Evolutionary conservation across 495 filamentous ascomycete species (phyloP).

Genomic region (Trichoderma parareesei): DNA sequence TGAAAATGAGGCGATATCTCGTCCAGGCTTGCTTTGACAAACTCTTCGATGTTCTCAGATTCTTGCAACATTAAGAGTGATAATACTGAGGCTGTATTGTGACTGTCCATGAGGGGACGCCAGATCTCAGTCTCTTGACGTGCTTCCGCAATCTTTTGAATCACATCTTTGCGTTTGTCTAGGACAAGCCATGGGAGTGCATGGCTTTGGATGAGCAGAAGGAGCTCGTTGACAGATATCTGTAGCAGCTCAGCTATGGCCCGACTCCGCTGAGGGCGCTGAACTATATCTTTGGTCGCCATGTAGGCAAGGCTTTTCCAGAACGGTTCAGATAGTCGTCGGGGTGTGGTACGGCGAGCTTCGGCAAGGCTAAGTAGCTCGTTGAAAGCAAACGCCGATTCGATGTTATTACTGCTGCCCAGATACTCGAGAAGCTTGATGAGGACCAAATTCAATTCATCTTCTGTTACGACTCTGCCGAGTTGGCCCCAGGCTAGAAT

Average conservation of each 20-base stretch:
- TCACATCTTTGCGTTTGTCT: slow-evolving; percentile 63
- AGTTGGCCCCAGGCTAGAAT: slow-evolving; percentile 78
- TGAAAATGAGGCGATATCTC: slow-evolving; percentile 60
- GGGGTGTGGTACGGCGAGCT: slow-evolving; percentile 47
- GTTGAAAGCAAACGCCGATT: slow-evolving; percentile 71
- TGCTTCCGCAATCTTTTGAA: slow-evolving; percentile 70
- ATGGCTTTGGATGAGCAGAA: slow-evolving; percentile 68
- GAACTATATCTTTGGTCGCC: slow-evolving; percentile 71
- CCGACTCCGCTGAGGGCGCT: slow-evolving; percentile 72
- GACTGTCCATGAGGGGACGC: slow-evolving; percentile 41
- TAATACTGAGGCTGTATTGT: slow-evolving; percentile 71
- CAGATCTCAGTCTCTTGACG: slow-evolving; percentile 43
- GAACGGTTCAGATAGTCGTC: slow-evolving; percentile 70
- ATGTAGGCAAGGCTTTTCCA: slow-evolving; percentile 75
- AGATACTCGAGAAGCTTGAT: slow-evolving; percentile 78
- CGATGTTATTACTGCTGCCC: slow-evolving; percentile 69
- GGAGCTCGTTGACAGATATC: slow-evolving; percentile 61
- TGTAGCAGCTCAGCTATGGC: slow-evolving; percentile 70
- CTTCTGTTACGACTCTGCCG: slow-evolving; percentile 48
- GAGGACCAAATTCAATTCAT: slow-evolving; percentile 78
- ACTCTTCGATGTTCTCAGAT: slow-evolving; percentile 52
- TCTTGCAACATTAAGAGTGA: slow-evolving; percentile 71
- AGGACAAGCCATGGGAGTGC: slow-evolving; percentile 82
- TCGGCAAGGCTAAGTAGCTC: slow-evolving; percentile 64
- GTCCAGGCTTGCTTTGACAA: slow-evolving; percentile 57